phyloP scores from a whole-genome alignment of 225 moss, liverwort and hornwort genomes.

The Rhytidiadelphus loreus region DNA sequence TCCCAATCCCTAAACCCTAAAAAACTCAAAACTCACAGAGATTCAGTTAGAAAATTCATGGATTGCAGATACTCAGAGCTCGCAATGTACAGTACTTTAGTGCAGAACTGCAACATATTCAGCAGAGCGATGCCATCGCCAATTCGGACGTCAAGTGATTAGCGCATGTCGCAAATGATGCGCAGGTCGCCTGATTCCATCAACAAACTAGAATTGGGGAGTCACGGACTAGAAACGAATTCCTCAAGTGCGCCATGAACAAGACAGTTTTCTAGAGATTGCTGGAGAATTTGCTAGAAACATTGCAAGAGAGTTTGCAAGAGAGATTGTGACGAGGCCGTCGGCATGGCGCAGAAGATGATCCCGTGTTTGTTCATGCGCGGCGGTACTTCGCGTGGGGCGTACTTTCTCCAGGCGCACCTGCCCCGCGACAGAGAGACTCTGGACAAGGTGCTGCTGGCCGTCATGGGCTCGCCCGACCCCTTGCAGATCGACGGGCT shows the following conservation, averaged over 20 bases:
- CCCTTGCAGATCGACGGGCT: constrained; percentile 38
- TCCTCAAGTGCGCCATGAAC: background rate
- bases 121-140: background rate
- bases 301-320: background rate
- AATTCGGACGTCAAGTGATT: background rate
- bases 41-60: background rate
- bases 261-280: background rate
- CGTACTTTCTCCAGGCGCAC: constrained; percentile 37
- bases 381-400: constrained; percentile 55
- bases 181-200: background rate
- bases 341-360: constrained; percentile 4
- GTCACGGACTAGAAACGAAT: background rate
- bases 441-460: constrained; percentile 32
- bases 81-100: background rate
- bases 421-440: constrained; percentile 17
- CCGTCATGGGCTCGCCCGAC: constrained; percentile 48
- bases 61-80: background rate
- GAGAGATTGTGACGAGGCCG: background rate
- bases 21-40: too few relatives aligned
- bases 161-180: background rate
- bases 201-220: too few relatives aligned
- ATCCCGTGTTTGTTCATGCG: constrained; percentile 55
- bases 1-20: background rate
- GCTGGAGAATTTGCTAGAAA: background rate
- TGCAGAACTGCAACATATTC: background rate